Conservation (phyloP, 495 filamentous ascomycete species). For the Paragyromitra xinjiangensis region DNA sequence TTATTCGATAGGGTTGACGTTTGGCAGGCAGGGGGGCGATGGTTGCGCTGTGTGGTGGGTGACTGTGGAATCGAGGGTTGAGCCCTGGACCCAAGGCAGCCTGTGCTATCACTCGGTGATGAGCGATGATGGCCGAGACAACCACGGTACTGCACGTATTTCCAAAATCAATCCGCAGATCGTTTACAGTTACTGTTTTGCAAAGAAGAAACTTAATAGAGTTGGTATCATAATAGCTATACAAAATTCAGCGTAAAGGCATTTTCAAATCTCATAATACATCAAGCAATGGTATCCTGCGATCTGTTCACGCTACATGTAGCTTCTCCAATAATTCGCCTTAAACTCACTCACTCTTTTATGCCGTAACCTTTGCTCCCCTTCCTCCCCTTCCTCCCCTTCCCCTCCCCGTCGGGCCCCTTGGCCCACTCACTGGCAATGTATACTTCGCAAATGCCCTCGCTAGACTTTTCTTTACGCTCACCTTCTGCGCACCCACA, state of each 20-base stretch:
- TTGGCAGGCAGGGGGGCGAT: conserved; percentile 29
- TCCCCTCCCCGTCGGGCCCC: conserved; percentile 29
- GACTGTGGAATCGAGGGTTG: conserved; percentile 39
- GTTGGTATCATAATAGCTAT: conserved; percentile 27
- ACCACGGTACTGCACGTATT: background rate
- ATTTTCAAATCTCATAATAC: conserved; percentile 4
- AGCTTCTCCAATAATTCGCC: background rate
- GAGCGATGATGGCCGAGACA: background rate
- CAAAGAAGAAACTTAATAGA: background rate
- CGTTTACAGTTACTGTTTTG: background rate
- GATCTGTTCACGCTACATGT: background rate
- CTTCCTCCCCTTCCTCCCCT: conserved; percentile 42
- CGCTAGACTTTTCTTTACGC: conserved; percentile 95
- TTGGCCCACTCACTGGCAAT: conserved; percentile 56
- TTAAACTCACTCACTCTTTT: background rate
- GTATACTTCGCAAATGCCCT: conserved; percentile 97
- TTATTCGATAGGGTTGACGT: conserved; percentile 41
- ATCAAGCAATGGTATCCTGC: conserved; percentile 16
- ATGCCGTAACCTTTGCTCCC: conserved; percentile 34
- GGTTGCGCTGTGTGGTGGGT: conserved; percentile 37
- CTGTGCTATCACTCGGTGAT: background rate
- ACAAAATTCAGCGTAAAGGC: conserved; percentile 1
- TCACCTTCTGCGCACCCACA: conserved; percentile 94
- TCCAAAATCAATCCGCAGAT: too few relatives aligned
- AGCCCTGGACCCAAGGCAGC: conserved; percentile 28